Evolutionary conservation across 106 monocot genomes (phyloP).

Genomic region (Posidonia australis): DNA sequence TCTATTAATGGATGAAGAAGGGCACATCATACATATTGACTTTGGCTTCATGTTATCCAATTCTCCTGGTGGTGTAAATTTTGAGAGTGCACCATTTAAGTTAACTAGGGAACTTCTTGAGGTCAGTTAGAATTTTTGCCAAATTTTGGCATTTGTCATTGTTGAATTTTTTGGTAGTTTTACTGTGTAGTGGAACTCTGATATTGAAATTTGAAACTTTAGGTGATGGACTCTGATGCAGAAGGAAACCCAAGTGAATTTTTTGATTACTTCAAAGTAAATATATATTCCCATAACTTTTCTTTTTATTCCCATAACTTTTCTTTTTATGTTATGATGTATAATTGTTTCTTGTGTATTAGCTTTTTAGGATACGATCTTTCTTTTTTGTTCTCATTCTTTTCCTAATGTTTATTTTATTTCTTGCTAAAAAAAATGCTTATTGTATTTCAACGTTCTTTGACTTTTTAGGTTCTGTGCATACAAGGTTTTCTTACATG

Average conservation of each 20-base stretch:
- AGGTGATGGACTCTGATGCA: constrained; percentile 99
- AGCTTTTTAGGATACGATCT: neutral
- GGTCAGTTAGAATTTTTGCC: constrained; percentile 38
- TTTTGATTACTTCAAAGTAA: constrained; percentile 97
- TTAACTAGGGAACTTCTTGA: constrained; percentile 93
- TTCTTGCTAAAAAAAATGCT: too few relatives aligned
- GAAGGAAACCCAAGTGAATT: constrained; percentile 99
- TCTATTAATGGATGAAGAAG: constrained; percentile 91
- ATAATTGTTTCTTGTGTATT: too few relatives aligned
- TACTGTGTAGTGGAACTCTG: neutral
- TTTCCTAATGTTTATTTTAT: constrained; percentile 2
- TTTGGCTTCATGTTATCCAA: constrained; percentile 99
- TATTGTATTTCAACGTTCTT: constrained; percentile 1
- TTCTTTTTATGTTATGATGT: too few relatives aligned
- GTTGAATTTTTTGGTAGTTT: neutral
- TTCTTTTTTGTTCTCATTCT: too few relatives aligned
- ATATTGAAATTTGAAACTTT: constrained; percentile 1
- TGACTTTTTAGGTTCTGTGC: constrained; percentile 62
- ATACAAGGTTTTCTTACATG: constrained; percentile 99
- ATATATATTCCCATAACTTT: too few relatives aligned
- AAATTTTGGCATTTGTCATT: neutral
- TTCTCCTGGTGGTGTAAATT: constrained; percentile 98
- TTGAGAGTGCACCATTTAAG: constrained; percentile 98
- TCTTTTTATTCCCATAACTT: too few relatives aligned
- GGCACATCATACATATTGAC: constrained; percentile 98